Evolutionary conservation across 176 grass and related monocot species (phyloP).

Genomic region (Oryza meridionalis): DNA sequence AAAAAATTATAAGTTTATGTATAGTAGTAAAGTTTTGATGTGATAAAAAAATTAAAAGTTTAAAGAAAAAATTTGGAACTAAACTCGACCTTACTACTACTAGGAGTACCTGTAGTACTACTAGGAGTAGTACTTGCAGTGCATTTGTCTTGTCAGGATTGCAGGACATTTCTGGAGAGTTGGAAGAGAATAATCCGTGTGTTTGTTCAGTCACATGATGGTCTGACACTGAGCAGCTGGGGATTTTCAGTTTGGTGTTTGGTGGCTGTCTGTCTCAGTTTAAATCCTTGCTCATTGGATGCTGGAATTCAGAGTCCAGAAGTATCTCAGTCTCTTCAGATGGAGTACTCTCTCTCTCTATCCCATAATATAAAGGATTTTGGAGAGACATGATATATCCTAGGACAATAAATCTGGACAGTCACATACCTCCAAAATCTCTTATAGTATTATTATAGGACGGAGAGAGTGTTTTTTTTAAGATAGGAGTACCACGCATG

Average conservation of each 20-base stretch:
- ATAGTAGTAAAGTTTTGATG: too few species aligned
- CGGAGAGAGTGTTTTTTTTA: too few species aligned
- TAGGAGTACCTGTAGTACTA: too few species aligned
- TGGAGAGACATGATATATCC: too few species aligned
- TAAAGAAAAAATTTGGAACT: too few species aligned
- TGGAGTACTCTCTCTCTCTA: not conserved
- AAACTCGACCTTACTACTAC: not conserved
- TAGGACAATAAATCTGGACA: too few species aligned
- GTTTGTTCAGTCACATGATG: constrained; percentile 19
- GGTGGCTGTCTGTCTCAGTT: not conserved
- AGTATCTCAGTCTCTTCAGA: not conserved
- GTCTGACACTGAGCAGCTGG: not conserved
- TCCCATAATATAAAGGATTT: too few species aligned
- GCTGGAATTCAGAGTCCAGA: not conserved
- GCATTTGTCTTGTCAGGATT: constrained; percentile 22
- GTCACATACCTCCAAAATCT: too few species aligned
- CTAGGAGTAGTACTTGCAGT: not conserved
- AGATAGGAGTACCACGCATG: too few species aligned
- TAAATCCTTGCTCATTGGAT: not conserved
- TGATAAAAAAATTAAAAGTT: too few species aligned
- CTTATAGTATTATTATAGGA: too few species aligned
- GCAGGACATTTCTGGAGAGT: not conserved
- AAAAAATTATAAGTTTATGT: too few species aligned
- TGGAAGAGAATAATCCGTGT: not conserved
- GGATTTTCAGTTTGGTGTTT: not conserved